These are phyloP conservation scores for Fraxinus latifolia DNA, from an alignment of 305 asterid species.

Conservation along the genomic window DNA sequence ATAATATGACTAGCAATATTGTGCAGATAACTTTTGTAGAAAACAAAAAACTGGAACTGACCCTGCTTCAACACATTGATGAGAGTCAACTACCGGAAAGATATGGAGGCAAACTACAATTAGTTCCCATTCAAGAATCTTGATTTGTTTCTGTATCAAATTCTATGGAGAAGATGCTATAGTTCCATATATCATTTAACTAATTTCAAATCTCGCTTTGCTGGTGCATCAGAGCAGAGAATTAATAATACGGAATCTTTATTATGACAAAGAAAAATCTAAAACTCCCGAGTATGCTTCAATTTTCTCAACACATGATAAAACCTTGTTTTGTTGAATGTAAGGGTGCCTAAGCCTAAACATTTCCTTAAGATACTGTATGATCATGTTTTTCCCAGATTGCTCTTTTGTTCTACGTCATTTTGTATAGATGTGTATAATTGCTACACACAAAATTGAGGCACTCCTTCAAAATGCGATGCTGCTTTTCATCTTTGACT, in stretches of 20 bases:
- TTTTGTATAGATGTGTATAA: not conserved
- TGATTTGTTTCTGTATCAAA: constrained; percentile 19
- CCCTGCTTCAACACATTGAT: constrained; percentile 55
- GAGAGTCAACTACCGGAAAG: constrained; percentile 57
- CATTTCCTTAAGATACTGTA: not conserved
- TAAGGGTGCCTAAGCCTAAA: not conserved
- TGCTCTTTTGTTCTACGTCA: not conserved
- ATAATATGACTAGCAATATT: not conserved
- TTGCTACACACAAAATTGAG: not conserved
- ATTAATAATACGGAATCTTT: not conserved
- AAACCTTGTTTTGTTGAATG: not conserved
- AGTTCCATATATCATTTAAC: not conserved
- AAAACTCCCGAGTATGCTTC: not conserved
- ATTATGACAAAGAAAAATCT: not conserved
- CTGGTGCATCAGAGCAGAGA: not conserved
- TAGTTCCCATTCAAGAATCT: constrained; percentile 66
- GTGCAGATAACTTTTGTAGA: constrained; percentile 61
- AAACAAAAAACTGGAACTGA: constrained; percentile 43
- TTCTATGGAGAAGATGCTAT: not conserved
- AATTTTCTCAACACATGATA: not conserved
- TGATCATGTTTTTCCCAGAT: not conserved
- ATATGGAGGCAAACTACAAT: constrained; percentile 52
- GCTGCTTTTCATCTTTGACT: not conserved
- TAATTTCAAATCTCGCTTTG: not conserved
- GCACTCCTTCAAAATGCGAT: not conserved